A percentile compares a stretch with the other conserved stretches of the same genome.
phyloP scores from a whole-genome alignment of 208 protist species.

The Herpetomonas tarakana region DNA sequence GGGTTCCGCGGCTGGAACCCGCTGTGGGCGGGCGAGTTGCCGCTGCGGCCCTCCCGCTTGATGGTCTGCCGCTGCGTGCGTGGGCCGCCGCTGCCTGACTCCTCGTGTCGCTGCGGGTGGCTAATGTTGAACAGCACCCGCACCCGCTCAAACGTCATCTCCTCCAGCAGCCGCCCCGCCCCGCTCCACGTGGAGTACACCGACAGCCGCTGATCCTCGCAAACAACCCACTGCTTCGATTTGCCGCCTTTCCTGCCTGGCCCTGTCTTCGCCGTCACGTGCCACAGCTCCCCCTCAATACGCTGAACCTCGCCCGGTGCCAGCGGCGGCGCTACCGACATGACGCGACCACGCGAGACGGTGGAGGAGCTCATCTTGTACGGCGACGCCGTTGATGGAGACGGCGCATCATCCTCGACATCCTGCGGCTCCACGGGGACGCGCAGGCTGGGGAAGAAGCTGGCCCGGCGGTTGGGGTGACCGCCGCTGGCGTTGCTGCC shows the following conservation, averaged over 20 bases:
- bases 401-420: too few relatives aligned
- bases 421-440: too few relatives aligned
- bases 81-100: not conserved
- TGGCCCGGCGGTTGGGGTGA: too few relatives aligned
- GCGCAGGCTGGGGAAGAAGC: too few relatives aligned
- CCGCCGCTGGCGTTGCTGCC: too few relatives aligned
- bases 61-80: constrained; percentile 15
- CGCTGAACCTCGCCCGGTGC: constrained; percentile 13
- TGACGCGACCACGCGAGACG: too few relatives aligned
- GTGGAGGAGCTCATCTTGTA: too few relatives aligned
- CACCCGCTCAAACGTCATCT: constrained; percentile 41
- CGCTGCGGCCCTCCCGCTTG: constrained; percentile 8
- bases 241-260: too few relatives aligned
- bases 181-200: constrained; percentile 40
- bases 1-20: constrained; percentile 14
- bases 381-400: too few relatives aligned
- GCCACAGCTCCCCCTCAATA: constrained; percentile 58
- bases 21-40: constrained; percentile 5
- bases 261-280: constrained; percentile 28
- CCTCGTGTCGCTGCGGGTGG: constrained; percentile 31
- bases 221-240: constrained; percentile 63
- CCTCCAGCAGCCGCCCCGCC: constrained; percentile 29
- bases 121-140: constrained; percentile 46
- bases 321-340: too few relatives aligned
- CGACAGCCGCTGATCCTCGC: constrained; percentile 33